Evolutionary conservation across 1,139 yeast genomes (phyloP), one percentile per base, ranked within the genome.

Genomic region (Citeromyces siamensis): DNA sequence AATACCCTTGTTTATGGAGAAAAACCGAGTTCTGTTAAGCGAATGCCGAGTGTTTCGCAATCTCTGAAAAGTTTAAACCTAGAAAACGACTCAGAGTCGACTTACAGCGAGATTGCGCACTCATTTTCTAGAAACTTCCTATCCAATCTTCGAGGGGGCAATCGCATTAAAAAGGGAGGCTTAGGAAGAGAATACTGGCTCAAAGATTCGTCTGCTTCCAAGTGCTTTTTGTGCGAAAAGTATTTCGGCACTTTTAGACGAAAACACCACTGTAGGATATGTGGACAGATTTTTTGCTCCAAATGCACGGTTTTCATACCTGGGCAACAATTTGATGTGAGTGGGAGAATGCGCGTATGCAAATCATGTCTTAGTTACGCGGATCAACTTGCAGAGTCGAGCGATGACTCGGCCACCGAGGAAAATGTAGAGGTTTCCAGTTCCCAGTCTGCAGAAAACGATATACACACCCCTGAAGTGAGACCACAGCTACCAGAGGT

Each of bases 201-300:
- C 62, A 70, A 72, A 46, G 78, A 72, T 50, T 62, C 76, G 2
- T 71, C 73, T 40, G 78, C 74, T 2, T 60, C 68, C 3, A 75
- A 70, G 41, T 72, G 79, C 46, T 55, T 72, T 32, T 64, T 71
- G 36, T 72, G 79, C 45, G 73, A 71, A 50, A 60, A 65, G 38
- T 71, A 69, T 4, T 72, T 72, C 46, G 61, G 74, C 0, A 73
- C 78, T 0, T 90, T 88, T 57, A 62, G 96, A 51, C 66, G 98
- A 46, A 83, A 84, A 46, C 98, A 90, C 53, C 98, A 90, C 55
- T 90, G 98, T 51, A 64, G 98, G 36, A 77, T 88, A 37, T 90
- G 98, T 58, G 97, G 97, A 2, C 96, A 88, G 54, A 90, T 90
- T 32, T 90, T 86, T 51, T 90, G 98, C 55, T 70, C 84, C 22